phyloP scores from a whole-genome alignment of 371 early-diverging fungal species.

The Dichotomocladium elegans region DNA sequence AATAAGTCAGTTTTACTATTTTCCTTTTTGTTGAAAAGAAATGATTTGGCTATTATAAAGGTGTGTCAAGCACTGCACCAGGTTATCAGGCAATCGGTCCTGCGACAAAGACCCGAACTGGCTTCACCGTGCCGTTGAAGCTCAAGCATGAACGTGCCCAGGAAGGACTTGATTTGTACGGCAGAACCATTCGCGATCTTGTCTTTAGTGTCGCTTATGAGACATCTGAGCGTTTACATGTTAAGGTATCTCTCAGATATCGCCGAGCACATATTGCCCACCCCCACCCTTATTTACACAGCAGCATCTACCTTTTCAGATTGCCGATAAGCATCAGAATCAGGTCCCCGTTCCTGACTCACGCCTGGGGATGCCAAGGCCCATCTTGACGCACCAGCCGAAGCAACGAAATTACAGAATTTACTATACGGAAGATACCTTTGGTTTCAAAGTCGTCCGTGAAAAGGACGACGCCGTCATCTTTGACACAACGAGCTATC shows the following conservation, averaged over 20 bases:
- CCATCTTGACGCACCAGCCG: conserved; percentile 6
- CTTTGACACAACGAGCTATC: conserved; percentile 57
- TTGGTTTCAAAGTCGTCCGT: conserved; percentile 58
- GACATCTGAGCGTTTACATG: conserved; percentile 43
- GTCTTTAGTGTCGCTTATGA: conserved; percentile 46
- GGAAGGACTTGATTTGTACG: conserved; percentile 24
- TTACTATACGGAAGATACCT: conserved; percentile 42
- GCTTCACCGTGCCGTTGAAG: conserved; percentile 18
- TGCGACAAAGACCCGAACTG: conserved; percentile 15
- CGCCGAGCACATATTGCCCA: not conserved
- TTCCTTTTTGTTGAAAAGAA: too few relatives aligned
- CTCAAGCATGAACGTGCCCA: conserved; percentile 1
- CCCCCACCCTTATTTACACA: not conserved
- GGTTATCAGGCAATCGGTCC: conserved; percentile 22
- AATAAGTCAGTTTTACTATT: too few relatives aligned
- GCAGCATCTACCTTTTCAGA: conserved; percentile 11
- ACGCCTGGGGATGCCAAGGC: conserved; percentile 33
- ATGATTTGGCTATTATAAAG: too few relatives aligned
- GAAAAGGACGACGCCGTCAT: conserved; percentile 41
- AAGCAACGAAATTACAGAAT: conserved; percentile 38
- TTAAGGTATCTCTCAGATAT: conserved; percentile 24
- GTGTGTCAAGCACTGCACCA: too few relatives aligned
- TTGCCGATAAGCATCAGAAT: conserved; percentile 40
- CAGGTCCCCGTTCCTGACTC: conserved; percentile 56
- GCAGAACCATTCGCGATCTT: conserved; percentile 40